phyloP scores from a whole-genome alignment of 1,284 basidiomycete genomes.

The Cryptococcus sp. region DNA sequence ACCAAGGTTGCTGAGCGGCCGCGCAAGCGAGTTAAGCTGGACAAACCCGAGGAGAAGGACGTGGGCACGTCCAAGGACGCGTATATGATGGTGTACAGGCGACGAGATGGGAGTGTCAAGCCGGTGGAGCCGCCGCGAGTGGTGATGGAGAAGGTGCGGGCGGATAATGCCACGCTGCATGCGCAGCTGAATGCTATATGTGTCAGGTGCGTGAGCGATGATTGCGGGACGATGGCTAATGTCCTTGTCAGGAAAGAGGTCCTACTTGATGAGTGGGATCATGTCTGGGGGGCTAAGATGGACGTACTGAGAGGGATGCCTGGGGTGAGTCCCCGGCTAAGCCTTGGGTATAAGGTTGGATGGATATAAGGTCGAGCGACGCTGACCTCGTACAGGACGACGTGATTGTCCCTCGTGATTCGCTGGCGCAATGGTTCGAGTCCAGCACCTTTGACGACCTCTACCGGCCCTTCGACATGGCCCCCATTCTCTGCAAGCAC shows the following conservation, averaged over 20 bases:
- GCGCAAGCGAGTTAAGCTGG: constrained; percentile 23
- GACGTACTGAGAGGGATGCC: constrained; percentile 22
- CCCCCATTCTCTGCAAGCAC: constrained; percentile 26
- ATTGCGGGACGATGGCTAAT: background rate
- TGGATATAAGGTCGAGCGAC: background rate
- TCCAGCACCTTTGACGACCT: constrained; percentile 17
- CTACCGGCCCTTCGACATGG: constrained; percentile 18
- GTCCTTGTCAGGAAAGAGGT: constrained; percentile 6
- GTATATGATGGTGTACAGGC: constrained; percentile 87
- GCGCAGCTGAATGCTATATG: constrained; percentile 9
- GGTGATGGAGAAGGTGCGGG: constrained; percentile 58
- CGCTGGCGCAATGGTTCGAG: constrained; percentile 28
- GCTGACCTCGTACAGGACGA: constrained; percentile 27
- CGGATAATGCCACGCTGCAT: constrained; percentile 53
- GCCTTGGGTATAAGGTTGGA: background rate
- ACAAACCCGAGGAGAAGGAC: constrained; percentile 7
- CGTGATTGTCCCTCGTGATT: constrained; percentile 27
- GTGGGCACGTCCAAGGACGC: constrained; percentile 65
- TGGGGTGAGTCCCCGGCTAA: constrained; percentile 23
- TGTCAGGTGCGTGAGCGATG: constrained; percentile 12
- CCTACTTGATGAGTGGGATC: constrained; percentile 19
- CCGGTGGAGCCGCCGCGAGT: constrained; percentile 54
- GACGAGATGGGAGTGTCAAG: constrained; percentile 29
- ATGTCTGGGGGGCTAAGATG: constrained; percentile 22
- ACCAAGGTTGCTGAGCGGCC: constrained; percentile 17